Conservation (phyloP, 441 rosid genomes). For the Lagerstroemia fauriei region DNA sequence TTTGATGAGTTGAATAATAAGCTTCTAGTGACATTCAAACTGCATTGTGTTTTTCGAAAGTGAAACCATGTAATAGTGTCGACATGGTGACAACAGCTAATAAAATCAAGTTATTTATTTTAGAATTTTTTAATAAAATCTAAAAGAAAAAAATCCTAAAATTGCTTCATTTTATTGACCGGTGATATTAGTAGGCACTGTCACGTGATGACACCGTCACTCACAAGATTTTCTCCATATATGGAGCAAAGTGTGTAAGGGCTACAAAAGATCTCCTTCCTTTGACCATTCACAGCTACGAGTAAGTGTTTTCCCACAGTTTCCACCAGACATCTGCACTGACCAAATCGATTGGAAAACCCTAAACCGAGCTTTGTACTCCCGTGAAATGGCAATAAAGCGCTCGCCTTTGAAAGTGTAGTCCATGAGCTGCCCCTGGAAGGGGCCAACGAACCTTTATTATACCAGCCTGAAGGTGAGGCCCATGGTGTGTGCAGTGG, state of each 20-base stretch:
- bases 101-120: too few species aligned
- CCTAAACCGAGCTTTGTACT: not conserved
- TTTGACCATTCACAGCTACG: not conserved
- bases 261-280: not conserved
- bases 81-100: too few species aligned
- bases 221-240: not conserved
- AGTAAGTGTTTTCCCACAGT: not conserved
- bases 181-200: too few species aligned
- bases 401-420: slow-evolving; percentile 1
- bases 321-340: not conserved
- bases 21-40: not conserved
- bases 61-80: not conserved
- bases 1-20: not conserved
- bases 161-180: too few species aligned
- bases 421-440: slow-evolving; percentile 54
- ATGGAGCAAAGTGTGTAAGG: not conserved
- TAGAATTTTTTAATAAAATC: too few species aligned
- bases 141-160: too few species aligned
- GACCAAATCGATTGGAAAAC: not conserved
- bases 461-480: slow-evolving; percentile 37
- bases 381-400: not conserved
- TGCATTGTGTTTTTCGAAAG: not conserved
- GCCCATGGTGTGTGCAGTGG: too few species aligned
- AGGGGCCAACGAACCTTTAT: slow-evolving; percentile 24
- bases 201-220: not conserved